These are phyloP conservation scores for Candida namnaoensis DNA, from an alignment of 805 yeast genomes.

Conservation along the genomic window DNA sequence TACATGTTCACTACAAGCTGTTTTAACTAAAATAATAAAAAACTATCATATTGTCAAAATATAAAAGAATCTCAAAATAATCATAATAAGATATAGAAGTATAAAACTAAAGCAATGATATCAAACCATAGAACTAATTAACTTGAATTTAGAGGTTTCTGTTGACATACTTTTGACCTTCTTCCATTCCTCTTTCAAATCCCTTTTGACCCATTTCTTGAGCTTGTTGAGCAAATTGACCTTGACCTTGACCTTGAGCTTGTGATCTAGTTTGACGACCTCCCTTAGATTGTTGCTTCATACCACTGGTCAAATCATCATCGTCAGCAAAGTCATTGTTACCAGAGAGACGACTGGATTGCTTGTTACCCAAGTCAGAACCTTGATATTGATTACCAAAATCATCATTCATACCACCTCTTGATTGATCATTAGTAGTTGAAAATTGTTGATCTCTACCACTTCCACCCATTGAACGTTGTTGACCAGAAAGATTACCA, in stretches of 20 bases:
- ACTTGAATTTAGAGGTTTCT: slow-evolving; percentile 11
- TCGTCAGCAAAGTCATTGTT: background rate
- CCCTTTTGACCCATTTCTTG: slow-evolving; percentile 15
- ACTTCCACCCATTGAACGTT: background rate
- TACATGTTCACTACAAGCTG: no score
- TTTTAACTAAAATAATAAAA: no score
- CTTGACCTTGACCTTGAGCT: slow-evolving; percentile 3
- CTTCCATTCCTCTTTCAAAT: slow-evolving; percentile 12
- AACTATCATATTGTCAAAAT: no score
- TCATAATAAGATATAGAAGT: no score
- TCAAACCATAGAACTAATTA: no score
- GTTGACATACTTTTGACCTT: slow-evolving; percentile 16
- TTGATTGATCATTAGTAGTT: slow-evolving; percentile 1
- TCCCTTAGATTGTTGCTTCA: no score
- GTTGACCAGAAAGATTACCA: no score
- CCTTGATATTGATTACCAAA: background rate
- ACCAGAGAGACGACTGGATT: background rate
- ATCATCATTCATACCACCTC: slow-evolving; percentile 1
- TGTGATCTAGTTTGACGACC: slow-evolving; percentile 16
- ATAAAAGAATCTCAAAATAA: no score
- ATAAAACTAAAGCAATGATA: no score
- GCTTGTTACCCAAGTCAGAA: background rate
- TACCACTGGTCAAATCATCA: background rate
- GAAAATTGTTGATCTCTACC: slow-evolving; percentile 12
- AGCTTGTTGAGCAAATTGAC: slow-evolving; percentile 7